Base-by-base conservation (phyloP, 1,139 yeast genomes). In the Maudiozyma humilis region DNA sequence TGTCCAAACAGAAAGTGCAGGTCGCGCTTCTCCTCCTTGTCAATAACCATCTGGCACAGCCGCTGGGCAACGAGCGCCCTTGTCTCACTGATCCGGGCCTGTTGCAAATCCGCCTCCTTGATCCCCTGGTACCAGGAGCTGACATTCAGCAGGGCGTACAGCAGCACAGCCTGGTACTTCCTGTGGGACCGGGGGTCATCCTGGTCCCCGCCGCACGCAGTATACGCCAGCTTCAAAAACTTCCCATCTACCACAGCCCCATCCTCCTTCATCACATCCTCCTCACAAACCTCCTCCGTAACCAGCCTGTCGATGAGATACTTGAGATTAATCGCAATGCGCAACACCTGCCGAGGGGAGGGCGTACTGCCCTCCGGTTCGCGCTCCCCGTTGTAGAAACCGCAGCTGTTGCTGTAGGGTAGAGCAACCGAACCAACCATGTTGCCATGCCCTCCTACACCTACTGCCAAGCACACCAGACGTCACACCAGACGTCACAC, bases 191-290 rank as follows among this genome's bases (percentile, higher is more conserved):
- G 66, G 43, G 68, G 64, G 14, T 89, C 86, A 38, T 73, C 65
- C 3, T 86, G 84, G 45, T 73, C 71, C 16, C 95, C 95, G 10
- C 94, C 95, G 16, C 95, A 94, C 2, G 95, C 93, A 37, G 72
- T 72, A 46, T 75, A 71, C 1, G 80, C 82, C 50, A 86, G 70
- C 6, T 71, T 61, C 19, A 84, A 61, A 1, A 84, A 86, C 19
- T 71, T 69, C 8, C 71, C 70, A 47, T 78, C 82, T 45, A 86
- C 63, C 43, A 86, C 71, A 1, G 81, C 73, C 0, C 91, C 79
- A 47, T 78, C 78, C 4, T 80, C 77, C 15, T 72, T 65, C 7
- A 76, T 66, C 41, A 86, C 71, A 12, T 71, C 73, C 1, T 65
- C 59, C 27, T 66, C 72, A 4, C 73, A 73, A 49, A 78, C 76